A percentile compares a stretch with the other conserved stretches of the same genome.
Conservation (phyloP, 345 rosid genomes). For the Eucalyptus tenuipes region DNA sequence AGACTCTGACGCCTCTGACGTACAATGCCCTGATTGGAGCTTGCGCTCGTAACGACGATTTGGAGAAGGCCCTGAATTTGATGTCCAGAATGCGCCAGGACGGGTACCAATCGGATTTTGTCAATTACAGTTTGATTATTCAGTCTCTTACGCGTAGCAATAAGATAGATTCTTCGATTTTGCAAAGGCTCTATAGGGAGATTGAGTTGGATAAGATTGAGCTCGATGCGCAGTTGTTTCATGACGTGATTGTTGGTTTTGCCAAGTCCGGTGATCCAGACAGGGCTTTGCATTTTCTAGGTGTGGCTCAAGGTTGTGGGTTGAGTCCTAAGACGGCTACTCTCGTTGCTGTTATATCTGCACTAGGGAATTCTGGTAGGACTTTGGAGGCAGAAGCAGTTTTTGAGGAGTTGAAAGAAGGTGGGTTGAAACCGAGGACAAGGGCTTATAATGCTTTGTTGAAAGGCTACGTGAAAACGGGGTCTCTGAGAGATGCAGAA, state of each 20-base stretch:
- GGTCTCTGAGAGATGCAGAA: conserved; percentile 69
- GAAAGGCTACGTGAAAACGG: conserved; percentile 71
- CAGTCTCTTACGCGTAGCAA: conserved; percentile 57
- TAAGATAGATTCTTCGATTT: conserved; percentile 47
- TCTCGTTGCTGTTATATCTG: conserved; percentile 47
- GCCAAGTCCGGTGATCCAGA: conserved; percentile 70
- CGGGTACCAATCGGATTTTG: conserved; percentile 78
- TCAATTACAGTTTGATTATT: conserved; percentile 78
- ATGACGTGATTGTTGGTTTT: conserved; percentile 76
- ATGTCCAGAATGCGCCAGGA: conserved; percentile 81
- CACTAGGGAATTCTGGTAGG: conserved; percentile 55
- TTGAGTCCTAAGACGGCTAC: conserved; percentile 52
- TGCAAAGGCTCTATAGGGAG: conserved; percentile 58
- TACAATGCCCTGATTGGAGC: conserved; percentile 91
- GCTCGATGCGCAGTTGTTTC: conserved; percentile 63
- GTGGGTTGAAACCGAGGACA: conserved; percentile 63
- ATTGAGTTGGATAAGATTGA: conserved; percentile 67
- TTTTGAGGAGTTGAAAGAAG: conserved; percentile 83
- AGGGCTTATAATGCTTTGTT: conserved; percentile 83
- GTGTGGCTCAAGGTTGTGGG: conserved; percentile 64
- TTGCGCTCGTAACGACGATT: conserved; percentile 74
- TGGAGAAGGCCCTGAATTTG: conserved; percentile 77
- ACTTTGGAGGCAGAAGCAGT: conserved; percentile 80
- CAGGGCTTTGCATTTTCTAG: conserved; percentile 56
- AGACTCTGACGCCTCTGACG: conserved; percentile 67